Evolutionary conservation across 345 rosid genomes (phyloP), one percentile per base, ranked within the genome.

Genomic region (Salix viminalis): DNA sequence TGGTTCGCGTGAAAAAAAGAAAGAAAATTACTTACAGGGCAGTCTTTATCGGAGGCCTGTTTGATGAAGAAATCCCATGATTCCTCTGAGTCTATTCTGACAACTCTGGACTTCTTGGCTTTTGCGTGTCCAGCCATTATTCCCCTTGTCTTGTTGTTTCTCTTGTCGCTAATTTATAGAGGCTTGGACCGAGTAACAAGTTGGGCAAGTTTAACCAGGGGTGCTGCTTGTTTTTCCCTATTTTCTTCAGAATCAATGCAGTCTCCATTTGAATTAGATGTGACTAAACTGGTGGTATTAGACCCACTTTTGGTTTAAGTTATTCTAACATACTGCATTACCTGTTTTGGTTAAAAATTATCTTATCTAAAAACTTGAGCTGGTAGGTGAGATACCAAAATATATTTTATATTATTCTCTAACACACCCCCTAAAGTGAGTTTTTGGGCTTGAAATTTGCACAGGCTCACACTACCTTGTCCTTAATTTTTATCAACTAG

Each of bases 11-110:
- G 5, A 19, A 52, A 19, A 52, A 66, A 26, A 8, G 1, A 24
- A 9, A n/a, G 7, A 48, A 30, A 37, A 61, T 7, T 7, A 68
- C 84, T 83, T 77, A 83, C 89, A 5, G 80, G 88, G 71, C 78
- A 77, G 65, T 72, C 78, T 80, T 56, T 80, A 24, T 66, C 75
- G 32, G 75, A 28, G 8, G 90, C 87, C 68, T 81, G 84, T 30
- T 73, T 71, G 76, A 78, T 75, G 58, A 79, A 68, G 26, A 69
- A 78, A 75, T 84, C 79, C 91, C 91, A 88, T 9, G 85, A 75
- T 8, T 78, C 68, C 50, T 75, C 79, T 3, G 89, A 84, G 28
- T 83, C 76, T 46, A 86, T 28, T 76, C 71, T 84, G 66, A 77
- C 39, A 37, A 88, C 89, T 71, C 88, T 86, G 4, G 87, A 71